Percentiles rank a stretch among this genome's conserved stretches.
Conservation (phyloP, 75 land plant genomes). For the Pinus taeda region DNA sequence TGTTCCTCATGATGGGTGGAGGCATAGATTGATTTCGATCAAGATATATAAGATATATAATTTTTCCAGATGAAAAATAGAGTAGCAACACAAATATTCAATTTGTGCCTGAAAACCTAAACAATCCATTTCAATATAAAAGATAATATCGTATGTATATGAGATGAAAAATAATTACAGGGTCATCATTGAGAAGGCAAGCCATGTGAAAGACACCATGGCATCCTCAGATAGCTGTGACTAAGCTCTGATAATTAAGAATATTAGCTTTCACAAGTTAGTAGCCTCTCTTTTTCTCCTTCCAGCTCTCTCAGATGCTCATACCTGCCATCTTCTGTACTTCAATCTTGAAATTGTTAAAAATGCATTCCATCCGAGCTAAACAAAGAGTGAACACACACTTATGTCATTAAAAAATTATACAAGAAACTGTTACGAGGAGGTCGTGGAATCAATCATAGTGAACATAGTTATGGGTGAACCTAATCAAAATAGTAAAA, state of each 20-base stretch:
- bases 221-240: conserved; percentile 17
- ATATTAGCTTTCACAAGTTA: conserved; percentile 15
- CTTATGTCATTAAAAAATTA: too few species aligned
- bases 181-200: conserved; percentile 1
- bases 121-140: neutral
- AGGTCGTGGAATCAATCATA: too few species aligned
- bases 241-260: conserved; percentile 17
- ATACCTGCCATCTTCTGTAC: neutral
- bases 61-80: too few species aligned
- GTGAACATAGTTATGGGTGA: neutral
- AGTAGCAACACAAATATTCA: too few species aligned
- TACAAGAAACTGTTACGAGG: too few species aligned
- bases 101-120: neutral
- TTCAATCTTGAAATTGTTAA: too few species aligned
- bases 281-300: conserved; percentile 11
- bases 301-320: conserved; percentile 11
- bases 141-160: neutral
- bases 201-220: conserved; percentile 10
- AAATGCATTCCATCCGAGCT: too few species aligned
- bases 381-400: too few species aligned
- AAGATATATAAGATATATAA: too few species aligned
- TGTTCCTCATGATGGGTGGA: too few species aligned
- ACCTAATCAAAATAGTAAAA: too few species aligned
- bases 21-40: too few species aligned
- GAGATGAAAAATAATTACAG: neutral